Conservation (phyloP, 768 basidiomycete species). For the Suillus variegatus region DNA sequence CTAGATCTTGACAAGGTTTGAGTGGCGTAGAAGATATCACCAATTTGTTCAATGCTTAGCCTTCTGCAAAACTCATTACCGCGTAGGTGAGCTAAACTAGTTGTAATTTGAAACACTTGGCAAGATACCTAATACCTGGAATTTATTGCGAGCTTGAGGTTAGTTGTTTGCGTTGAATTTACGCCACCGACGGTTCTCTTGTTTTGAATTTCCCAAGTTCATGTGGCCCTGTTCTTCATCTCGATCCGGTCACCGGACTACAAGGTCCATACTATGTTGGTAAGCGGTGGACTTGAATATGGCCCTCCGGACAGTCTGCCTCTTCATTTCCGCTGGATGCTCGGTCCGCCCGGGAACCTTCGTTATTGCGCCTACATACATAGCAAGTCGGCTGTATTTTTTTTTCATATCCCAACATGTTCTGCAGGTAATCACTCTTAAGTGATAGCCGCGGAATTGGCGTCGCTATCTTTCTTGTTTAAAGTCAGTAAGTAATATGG, state of each 20-base stretch:
- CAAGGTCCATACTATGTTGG: background rate
- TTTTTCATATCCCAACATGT: background rate
- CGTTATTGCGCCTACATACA: background rate
- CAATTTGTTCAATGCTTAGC: background rate
- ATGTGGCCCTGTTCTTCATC: background rate
- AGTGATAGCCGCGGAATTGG: background rate
- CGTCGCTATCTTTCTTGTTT: background rate
- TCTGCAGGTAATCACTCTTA: background rate
- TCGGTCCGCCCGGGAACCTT: background rate
- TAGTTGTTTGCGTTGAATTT: background rate
- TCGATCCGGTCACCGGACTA: background rate
- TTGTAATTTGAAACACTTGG: background rate
- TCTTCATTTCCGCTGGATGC: slow-evolving; percentile 2
- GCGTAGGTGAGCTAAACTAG: background rate
- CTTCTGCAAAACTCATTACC: slow-evolving; percentile 1
- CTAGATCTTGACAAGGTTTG: background rate
- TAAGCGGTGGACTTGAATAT: background rate
- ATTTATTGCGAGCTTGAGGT: background rate
- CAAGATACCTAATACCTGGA: background rate
- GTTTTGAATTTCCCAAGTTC: slow-evolving; percentile 3
- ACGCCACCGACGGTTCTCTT: background rate
- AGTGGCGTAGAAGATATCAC: slow-evolving; percentile 4
- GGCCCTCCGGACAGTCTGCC: background rate
- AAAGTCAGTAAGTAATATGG: background rate
- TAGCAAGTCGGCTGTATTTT: background rate